Percentiles rank a stretch among this genome's conserved stretches.
Conservation (phyloP, 495 filamentous ascomycete species). For the Aspergillus baeticus region DNA sequence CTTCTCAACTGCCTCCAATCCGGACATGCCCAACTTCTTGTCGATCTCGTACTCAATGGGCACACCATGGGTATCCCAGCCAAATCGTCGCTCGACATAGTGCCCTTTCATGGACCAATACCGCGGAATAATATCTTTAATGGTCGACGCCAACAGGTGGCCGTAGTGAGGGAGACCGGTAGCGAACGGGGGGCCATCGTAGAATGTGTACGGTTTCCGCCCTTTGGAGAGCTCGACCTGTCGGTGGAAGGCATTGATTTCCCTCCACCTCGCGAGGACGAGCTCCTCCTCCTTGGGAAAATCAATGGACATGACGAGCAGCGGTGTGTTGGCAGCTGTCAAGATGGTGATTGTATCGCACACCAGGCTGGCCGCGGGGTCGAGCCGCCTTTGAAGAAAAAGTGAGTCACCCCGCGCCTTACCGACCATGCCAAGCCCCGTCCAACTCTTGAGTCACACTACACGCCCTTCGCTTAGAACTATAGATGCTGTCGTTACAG, state of each 20-base stretch:
- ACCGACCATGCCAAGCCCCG: conserved; percentile 25
- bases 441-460: background rate
- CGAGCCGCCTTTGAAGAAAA: conserved; percentile 18
- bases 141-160: conserved; percentile 91
- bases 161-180: conserved; percentile 91
- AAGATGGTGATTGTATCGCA: conserved; percentile 13
- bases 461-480: no score
- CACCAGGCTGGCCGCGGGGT: conserved; percentile 25
- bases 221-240: conserved; percentile 74
- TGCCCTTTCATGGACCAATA: conserved; percentile 98
- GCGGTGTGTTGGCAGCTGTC: conserved; percentile 16
- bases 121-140: conserved; percentile 94
- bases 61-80: conserved; percentile 92
- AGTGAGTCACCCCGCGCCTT: conserved; percentile 39
- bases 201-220: conserved; percentile 68
- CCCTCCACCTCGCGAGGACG: conserved; percentile 78
- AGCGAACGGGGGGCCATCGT: conserved; percentile 62
- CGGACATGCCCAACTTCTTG: conserved; percentile 91
- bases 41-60: conserved; percentile 98
- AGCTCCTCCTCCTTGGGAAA: conserved; percentile 88
- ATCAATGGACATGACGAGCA: conserved; percentile 71
- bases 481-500: background rate
- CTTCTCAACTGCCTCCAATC: conserved; percentile 81
- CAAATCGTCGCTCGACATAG: conserved; percentile 71
- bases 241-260: conserved; percentile 83